Evolutionary conservation across 2,329 filamentous ascomycete genomes (phyloP), one percentile per base, ranked within the genome.

Genomic region (Alternaria angustiovoidea): DNA sequence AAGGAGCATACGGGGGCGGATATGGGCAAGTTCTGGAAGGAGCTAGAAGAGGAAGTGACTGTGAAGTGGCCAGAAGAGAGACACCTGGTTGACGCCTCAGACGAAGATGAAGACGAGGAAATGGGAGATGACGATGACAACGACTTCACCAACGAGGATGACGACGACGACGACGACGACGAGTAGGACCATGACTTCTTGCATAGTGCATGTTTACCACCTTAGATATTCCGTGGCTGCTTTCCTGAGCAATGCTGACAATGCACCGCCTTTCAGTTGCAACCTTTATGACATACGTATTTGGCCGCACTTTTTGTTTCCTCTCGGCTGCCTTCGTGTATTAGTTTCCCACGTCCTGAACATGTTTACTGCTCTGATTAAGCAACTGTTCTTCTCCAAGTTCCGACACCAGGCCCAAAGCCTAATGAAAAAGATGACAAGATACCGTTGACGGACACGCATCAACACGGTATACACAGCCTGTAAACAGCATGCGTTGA

Each of bases 41-140:
- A 59, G 4, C 32, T 73, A 24, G 24, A 20, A 7, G 49, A 65
- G 3, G 51, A 67, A 8, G 54, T 69, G 3, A 52, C 43, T 16
- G 68, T 73, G 5, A 7, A 56, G 7, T 72, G 69, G 68, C 68
- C 67, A 5, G 34, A 57, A 24, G 24, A 34, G 14, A 20, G 14
- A 36, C 20, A 22, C 5, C 22, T 43, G 3, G 9, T 14, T 8
- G 12, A 39, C 7, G 4, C 18, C 11, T 56, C 51, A 1, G 51
- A 42, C 5, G 61, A 58, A 1, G 48, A 52, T 18, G 58, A 56
- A 4, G 61, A 62, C 8, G 63, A 65, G 0, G 69, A 68, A 8
- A 64, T 66, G n/a, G 64, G 67, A 8, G 63, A 64, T 52, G 54
- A 57, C 7, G 57, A 57, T 20, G 57, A 63, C 3, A 63, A 57